Base-by-base conservation (phyloP, 805 yeast species). In the Lipomyces yamadae region DNA sequence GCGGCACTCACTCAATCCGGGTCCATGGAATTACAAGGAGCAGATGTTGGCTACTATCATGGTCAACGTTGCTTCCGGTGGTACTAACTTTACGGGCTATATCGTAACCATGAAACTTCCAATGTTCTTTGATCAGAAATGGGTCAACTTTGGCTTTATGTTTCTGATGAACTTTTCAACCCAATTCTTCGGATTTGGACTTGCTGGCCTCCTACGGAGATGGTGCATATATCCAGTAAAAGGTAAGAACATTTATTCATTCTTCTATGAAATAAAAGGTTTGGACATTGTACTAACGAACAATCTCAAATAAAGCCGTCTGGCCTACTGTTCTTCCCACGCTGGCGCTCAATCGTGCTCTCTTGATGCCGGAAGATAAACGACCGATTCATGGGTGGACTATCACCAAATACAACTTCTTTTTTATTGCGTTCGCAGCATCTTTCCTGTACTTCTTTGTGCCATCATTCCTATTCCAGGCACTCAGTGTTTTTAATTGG, bases 161-260 rank as follows among this genome's bases (percentile, higher is more conserved):
- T 71, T 87, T 15, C 70, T 86, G 35, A 78, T 88, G 52, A 77
- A 84, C 1, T 68, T 86, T 3, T 82, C 88, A 2, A 82, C 90
- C 1, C 89, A 87, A 73, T 85, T 84, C 68, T 77, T 88, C 70
- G 92, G 92, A 30, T 84, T 86, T 73, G 88, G 90, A 0, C 83
- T 88, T 74, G 90, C 91, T 4, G 88, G 89, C 57, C 73, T 88
- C 30, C 81, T 87, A 80, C 81, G 89, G 72, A 82, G 85, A 67
- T 84, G 87, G 54, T 69, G 88, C 90, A 11, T 33, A 30, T 56
- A 13, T 29, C 55, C 30, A 3, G 30, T 13, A 6, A 29, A 33
- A 13, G 39, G 39, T 35, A 35, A 35, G 10, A 35, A 1, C 24
- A 24, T 24, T 24, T 24, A 24, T 24, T 24, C 24, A 24, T 24